Evolutionary conservation across 2,329 filamentous ascomycete species (phyloP), one percentile per base, ranked within the genome.

Genomic region (Fusarium sp.): DNA sequence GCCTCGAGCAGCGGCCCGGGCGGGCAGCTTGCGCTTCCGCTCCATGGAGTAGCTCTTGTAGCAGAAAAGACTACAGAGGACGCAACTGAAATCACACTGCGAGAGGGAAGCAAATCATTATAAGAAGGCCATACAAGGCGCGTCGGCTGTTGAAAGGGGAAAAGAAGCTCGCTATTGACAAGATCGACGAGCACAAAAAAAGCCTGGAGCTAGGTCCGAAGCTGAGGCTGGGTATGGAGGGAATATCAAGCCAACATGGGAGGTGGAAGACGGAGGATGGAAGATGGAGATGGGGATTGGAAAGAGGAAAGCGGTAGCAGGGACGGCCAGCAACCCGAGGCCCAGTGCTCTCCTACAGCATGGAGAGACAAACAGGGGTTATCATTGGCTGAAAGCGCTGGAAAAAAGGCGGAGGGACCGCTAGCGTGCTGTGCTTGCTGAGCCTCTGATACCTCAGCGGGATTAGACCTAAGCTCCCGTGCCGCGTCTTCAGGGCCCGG

Each of bases 21-120:
- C 86, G 25, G 90, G 90, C 70, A 92, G 83, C 83, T 91, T 92
- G 80, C 90, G 87, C 84, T 92, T 92, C 80, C 85, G 88, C 84
- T 92, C 90, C 90, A 92, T 92, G 56, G 40, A 72, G 68, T 65
- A 63, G 65, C 40, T 72, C 52, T 59, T 69, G 63, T 69, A 63
- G 61, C 47, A 62, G 56, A 50, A 54, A 38, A 66, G 63, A 66
- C 66, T 69, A 69, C 63, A 64, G 60, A 63, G 45, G 63, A 60
- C 60, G 58, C 66, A 66, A 69, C 45, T 47, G 35, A 52, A 54
- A 70, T 78, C 74, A 79, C 75, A 72, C 68, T 65, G 69, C 58
- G 32, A 65, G 67, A 68, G 64, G 68, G 40, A 65, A 70, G 66
- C 70, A 71, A 73, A 73, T 66, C 81, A 82, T 82, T 71, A 79